Evolutionary conservation across 352 stramenopile genomes (phyloP), one percentile per base, ranked within the genome.

Genomic region (Pythium phragmitis): DNA sequence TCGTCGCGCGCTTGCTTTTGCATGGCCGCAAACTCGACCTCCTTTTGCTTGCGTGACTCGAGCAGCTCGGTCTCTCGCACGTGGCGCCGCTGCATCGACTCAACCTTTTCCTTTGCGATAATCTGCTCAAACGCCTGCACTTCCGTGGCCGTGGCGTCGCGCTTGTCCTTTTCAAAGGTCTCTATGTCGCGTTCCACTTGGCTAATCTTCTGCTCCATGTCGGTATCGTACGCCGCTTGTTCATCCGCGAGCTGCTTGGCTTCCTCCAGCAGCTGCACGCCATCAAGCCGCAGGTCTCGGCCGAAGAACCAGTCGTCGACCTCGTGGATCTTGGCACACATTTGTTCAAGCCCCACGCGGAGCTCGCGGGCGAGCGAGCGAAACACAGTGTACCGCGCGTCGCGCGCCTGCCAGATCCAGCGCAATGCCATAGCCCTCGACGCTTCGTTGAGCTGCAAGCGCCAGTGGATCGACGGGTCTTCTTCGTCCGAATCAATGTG

Each of bases 271-370:
- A 96, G 58, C 34, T 68, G 70, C n/a, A 82, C 57, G 14, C 89
- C 92, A 55, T 94, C 87, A 49, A 97, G 54, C 6, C 89, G 83
- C 57, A 98, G 65, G 54, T 97, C 93, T 8, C 85, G 86, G 1
- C 87, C 85, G 57, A 89, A 98, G 71, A 96, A 98, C 91, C 93
- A 98, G 73, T 98, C 91, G 55, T 98, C 91, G n/a, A 94, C 88
- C 61, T 94, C 86, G 4, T 89, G 83, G 69, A 98, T 97, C 50
- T 95, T 80, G 21, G 73, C 76, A 36, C 80, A 72, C n/a, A 92
- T 76, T 7, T 47, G 65, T n/a, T 77, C 70, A 9, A 93, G 51
- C 26, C 79, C 73, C 12, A 53, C 65, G 13, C 90, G 77, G 16
- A 98, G 67, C 21, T 94, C 70, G 19, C 70, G 62, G 0, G 86